Conservation (phyloP, 2,329 filamentous ascomycete species). For the Fusarium staphyleae region DNA sequence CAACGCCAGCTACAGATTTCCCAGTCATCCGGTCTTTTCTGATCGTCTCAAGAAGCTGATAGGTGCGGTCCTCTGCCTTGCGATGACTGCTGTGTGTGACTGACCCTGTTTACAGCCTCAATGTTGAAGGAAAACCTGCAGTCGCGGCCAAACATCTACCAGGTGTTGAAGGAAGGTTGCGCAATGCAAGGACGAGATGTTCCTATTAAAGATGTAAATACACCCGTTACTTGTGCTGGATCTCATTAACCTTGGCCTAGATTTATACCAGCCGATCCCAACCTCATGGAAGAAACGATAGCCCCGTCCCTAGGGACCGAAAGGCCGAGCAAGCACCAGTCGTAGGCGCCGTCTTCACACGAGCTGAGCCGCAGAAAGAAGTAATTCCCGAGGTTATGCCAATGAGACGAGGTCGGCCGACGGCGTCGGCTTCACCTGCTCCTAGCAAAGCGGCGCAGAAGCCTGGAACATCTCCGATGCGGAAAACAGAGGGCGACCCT, state of each 20-base stretch:
- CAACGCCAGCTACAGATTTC: conserved; percentile 93
- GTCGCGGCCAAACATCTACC: conserved; percentile 87
- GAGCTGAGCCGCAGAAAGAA: conserved; percentile 73
- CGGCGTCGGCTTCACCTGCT: conserved; percentile 49
- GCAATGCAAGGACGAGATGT: conserved; percentile 86
- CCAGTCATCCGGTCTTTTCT: conserved; percentile 86
- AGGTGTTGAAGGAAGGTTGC: conserved; percentile 87
- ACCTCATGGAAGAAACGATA: conserved; percentile 63
- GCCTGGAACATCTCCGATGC: conserved; percentile 69
- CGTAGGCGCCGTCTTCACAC: conserved; percentile 82
- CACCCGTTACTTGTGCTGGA: background rate
- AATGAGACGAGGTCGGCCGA: conserved; percentile 84
- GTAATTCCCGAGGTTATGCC: conserved; percentile 88
- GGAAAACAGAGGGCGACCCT: conserved; percentile 75
- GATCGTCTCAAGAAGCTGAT: conserved; percentile 89
- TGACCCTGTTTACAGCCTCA: conserved; percentile 64
- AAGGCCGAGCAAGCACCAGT: conserved; percentile 63
- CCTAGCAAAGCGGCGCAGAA: conserved; percentile 48
- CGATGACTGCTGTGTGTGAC: conserved; percentile 4
- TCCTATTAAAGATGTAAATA: conserved; percentile 85
- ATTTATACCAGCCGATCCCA: conserved; percentile 73
- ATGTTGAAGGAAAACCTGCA: conserved; percentile 89
- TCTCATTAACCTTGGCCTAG: conserved; percentile 50
- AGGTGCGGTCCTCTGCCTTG: conserved; percentile 57
- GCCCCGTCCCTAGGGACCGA: conserved; percentile 62